Evolutionary conservation across 192 early-diverging fungal species (phyloP).

Genomic region (Funneliformis mosseae): DNA sequence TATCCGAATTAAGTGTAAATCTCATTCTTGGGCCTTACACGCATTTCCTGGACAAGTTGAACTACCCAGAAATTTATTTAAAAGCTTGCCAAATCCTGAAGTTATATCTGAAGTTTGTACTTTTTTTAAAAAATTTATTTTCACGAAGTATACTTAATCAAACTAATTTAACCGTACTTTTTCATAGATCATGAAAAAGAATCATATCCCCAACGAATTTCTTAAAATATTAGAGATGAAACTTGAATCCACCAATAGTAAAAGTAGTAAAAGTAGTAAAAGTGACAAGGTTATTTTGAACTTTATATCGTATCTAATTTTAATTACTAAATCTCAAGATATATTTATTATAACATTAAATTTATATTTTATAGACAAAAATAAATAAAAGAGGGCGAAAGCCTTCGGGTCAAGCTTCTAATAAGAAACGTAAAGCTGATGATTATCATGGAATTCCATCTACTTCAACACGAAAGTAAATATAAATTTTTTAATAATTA

Average conservation of each 20-base stretch:
- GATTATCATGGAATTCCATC: background rate
- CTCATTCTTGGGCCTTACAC: constrained; percentile 76
- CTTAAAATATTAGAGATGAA: constrained; percentile 25
- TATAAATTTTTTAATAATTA: background rate
- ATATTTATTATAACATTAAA: background rate
- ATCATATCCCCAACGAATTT: constrained; percentile 27
- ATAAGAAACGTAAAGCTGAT: constrained; percentile 8
- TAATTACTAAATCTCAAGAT: background rate
- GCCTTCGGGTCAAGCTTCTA: background rate
- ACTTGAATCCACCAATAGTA: background rate
- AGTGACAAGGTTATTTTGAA: constrained; percentile 8
- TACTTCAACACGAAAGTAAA: constrained; percentile 10
- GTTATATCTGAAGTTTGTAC: constrained; percentile 43
- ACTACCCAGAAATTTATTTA: constrained; percentile 71
- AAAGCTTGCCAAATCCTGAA: constrained; percentile 44
- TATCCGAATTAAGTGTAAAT: constrained; percentile 75
- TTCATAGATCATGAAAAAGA: constrained; percentile 20
- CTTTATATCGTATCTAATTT: background rate
- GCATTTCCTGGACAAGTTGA: constrained; percentile 74
- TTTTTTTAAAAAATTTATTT: background rate
- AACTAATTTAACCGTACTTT: background rate
- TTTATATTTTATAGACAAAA: background rate
- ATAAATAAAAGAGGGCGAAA: background rate
- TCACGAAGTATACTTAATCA: background rate
- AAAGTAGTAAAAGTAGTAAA: background rate